Percentiles rank a stretch among this genome's conserved stretches.
phyloP scores from a whole-genome alignment of 768 basidiomycete genomes.

The Podaxis pistillaris region DNA sequence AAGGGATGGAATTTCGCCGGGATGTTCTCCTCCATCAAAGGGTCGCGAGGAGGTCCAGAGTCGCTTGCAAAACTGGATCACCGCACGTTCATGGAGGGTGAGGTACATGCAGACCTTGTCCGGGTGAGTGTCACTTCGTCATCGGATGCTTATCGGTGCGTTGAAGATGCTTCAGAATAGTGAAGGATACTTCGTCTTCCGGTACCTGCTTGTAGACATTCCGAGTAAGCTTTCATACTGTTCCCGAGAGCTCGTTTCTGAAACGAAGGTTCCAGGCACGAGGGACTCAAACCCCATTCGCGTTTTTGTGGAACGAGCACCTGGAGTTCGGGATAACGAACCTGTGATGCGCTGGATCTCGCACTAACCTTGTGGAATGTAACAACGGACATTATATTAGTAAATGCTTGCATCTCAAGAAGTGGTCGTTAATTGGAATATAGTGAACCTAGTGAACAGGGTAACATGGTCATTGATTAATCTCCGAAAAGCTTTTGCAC shows the following conservation, averaged over 20 bases:
- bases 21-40: conserved; percentile 66
- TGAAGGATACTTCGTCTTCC: conserved; percentile 74
- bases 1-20: conserved; percentile 59
- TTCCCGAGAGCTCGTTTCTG: conserved; percentile 18
- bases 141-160: conserved; percentile 11
- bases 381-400: conserved; percentile 21
- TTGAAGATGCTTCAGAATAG: conserved; percentile 48
- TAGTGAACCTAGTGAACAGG: background rate
- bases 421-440: background rate
- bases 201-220: conserved; percentile 76
- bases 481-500: conserved; percentile 97
- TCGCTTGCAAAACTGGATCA: conserved; percentile 33
- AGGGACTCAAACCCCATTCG: conserved; percentile 59
- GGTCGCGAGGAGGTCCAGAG: conserved; percentile 31
- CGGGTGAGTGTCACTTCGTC: conserved; percentile 45
- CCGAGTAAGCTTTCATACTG: conserved; percentile 56
- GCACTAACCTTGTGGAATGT: conserved; percentile 28
- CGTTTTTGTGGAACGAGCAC: conserved; percentile 66
- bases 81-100: conserved; percentile 64
- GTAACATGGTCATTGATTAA: conserved; percentile 34
- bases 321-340: conserved; percentile 69
- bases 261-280: conserved; percentile 44
- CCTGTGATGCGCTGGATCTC: conserved; percentile 66
- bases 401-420: conserved; percentile 10
- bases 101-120: conserved; percentile 78